Conservation (phyloP, 768 basidiomycete genomes). For the Botryobasidium botryosum region DNA sequence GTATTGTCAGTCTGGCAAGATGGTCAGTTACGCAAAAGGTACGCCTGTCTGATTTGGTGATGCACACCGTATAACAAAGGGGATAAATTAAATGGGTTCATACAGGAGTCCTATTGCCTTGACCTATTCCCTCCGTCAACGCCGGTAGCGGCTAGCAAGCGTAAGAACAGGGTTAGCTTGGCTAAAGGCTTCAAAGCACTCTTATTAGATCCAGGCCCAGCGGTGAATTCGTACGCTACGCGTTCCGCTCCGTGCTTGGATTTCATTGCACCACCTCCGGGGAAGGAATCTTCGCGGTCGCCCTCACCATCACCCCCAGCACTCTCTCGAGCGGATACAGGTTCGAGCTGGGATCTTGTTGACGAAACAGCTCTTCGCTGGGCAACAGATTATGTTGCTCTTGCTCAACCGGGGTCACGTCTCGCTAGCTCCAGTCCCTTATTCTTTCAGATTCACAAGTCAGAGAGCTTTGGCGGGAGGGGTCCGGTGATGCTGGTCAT, state of each 20-base stretch:
- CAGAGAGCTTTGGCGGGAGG: conserved; percentile 31
- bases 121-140: conserved; percentile 25
- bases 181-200: conserved; percentile 48
- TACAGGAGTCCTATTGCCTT: conserved; percentile 31
- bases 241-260: too few relatives aligned
- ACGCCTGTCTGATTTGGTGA: conserved; percentile 4
- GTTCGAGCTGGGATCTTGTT: conserved; percentile 53
- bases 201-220: conserved; percentile 20
- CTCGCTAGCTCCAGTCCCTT: conserved; percentile 39
- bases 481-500: conserved; percentile 47
- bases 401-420: conserved; percentile 52
- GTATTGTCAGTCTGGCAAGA: conserved; percentile 54
- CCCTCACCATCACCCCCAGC: conserved; percentile 10
- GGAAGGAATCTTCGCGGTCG: not conserved
- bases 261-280: conserved; percentile 1
- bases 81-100: not conserved
- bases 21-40: conserved; percentile 60
- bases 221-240: too few relatives aligned
- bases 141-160: too few relatives aligned
- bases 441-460: conserved; percentile 49
- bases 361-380: conserved; percentile 61
- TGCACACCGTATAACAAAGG: not conserved
- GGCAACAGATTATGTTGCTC: conserved; percentile 74
- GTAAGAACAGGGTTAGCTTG: too few relatives aligned
- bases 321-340: conserved; percentile 17